Evolutionary conservation across 371 early-diverging fungal genomes (phyloP).

Genomic region (Mortierella sp.): DNA sequence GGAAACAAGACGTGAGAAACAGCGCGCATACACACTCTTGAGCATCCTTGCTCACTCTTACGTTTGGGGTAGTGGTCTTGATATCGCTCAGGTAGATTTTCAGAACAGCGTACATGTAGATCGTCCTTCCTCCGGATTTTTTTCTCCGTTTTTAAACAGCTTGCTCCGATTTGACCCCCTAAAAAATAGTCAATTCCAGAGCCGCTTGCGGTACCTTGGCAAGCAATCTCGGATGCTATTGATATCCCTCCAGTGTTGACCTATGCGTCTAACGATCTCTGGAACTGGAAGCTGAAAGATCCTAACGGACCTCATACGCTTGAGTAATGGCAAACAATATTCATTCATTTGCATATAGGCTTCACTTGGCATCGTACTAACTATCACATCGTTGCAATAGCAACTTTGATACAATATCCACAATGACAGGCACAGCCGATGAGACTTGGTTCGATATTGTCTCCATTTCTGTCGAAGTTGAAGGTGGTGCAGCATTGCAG

Average conservation of each 20-base stretch:
- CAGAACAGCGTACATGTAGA: constrained; percentile 3
- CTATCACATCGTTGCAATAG: constrained; percentile 32
- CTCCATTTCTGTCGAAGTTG: constrained; percentile 84
- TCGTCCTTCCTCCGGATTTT: neutral
- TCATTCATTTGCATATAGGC: too few relatives aligned
- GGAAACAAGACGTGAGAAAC: constrained; percentile 68
- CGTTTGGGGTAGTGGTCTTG: constrained; percentile 83
- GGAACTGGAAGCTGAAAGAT: constrained; percentile 87
- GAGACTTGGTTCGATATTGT: constrained; percentile 96
- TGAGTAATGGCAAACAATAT: constrained; percentile 60
- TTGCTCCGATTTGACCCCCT: too few relatives aligned
- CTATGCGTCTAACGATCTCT: constrained; percentile 85
- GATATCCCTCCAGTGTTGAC: constrained; percentile 88
- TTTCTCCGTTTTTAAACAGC: constrained; percentile 2
- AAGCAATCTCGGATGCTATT: constrained; percentile 72
- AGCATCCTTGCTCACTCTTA: constrained; percentile 88
- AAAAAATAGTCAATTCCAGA: constrained; percentile 70
- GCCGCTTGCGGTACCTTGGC: constrained; percentile 86
- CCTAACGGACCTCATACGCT: constrained; percentile 68
- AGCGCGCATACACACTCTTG: constrained; percentile 86
- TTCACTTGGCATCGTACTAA: neutral
- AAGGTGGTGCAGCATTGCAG: constrained; percentile 80
- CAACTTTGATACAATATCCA: constrained; percentile 81
- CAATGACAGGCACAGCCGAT: constrained; percentile 88
- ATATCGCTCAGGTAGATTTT: constrained; percentile 61